Evolutionary conservation across 345 rosid species (phyloP).

Genomic region (Boechera divaricarpa): DNA sequence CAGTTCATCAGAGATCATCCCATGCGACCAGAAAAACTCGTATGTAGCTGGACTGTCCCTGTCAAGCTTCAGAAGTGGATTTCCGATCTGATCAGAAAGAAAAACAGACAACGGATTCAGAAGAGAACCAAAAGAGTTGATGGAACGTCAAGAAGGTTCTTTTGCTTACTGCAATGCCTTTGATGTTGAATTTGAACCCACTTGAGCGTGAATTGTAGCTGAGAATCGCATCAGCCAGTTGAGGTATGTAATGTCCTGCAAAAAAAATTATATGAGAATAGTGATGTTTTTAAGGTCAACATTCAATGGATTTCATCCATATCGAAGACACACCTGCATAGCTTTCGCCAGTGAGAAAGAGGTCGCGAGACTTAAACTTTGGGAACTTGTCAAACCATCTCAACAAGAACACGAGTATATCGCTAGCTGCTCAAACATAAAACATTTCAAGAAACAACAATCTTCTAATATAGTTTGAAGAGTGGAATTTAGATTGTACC

Average conservation of each 20-base stretch:
- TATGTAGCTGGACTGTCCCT: conserved; percentile 64
- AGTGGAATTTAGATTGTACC: conserved; percentile 45
- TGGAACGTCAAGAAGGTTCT: not conserved
- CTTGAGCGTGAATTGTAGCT: conserved; percentile 62
- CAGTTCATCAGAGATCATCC: conserved; percentile 87
- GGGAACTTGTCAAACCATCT: conserved; percentile 85
- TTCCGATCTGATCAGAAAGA: conserved; percentile 69
- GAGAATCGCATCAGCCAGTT: conserved; percentile 66
- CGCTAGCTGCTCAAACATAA: conserved; percentile 55
- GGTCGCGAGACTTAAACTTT: conserved; percentile 58
- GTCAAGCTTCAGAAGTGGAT: conserved; percentile 79
- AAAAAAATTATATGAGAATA: not conserved
- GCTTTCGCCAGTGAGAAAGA: conserved; percentile 94
- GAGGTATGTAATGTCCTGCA: conserved; percentile 90
- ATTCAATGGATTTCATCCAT: not conserved
- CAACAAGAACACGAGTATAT: conserved; percentile 71
- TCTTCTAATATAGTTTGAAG: not conserved
- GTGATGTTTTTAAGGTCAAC: not conserved
- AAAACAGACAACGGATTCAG: not conserved
- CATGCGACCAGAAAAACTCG: conserved; percentile 89
- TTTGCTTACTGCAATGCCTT: conserved; percentile 89
- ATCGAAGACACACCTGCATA: conserved; percentile 73
- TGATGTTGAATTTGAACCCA: conserved; percentile 78
- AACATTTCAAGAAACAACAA: conserved; percentile 8
- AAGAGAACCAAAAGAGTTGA: not conserved